These are phyloP conservation scores for Castanopsis chinensis DNA, from an alignment of 306 rosid genomes.

Conservation along the genomic window DNA sequence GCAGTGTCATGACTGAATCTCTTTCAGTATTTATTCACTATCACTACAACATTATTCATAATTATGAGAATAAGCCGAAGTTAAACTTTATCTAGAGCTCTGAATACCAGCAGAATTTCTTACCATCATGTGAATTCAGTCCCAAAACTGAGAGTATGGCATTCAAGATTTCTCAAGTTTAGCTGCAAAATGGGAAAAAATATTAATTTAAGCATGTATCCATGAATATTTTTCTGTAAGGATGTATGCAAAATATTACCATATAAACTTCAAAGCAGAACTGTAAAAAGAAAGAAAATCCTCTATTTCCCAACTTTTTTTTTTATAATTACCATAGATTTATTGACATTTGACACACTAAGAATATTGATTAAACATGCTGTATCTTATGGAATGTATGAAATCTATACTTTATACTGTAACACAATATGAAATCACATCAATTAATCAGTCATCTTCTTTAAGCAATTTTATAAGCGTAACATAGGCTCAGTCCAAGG, in stretches of 20 bases:
- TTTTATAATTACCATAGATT: no score
- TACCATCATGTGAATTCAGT: slow-evolving; percentile 40
- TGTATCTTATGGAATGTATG: background rate
- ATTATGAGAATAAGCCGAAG: background rate
- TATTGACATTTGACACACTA: no score
- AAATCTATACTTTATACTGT: background rate
- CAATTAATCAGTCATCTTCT: background rate
- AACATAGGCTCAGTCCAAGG: background rate
- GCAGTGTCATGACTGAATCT: background rate
- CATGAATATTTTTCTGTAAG: background rate
- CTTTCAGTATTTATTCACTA: background rate
- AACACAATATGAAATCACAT: background rate
- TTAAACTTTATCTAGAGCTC: background rate
- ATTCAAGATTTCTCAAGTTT: slow-evolving; percentile 78
- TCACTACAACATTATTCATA: background rate
- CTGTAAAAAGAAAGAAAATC: background rate
- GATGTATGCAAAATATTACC: slow-evolving; percentile 2
- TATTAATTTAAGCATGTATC: slow-evolving; percentile 6
- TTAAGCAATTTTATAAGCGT: background rate
- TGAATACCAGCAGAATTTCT: slow-evolving; percentile 28
- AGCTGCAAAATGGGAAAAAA: slow-evolving; percentile 51
- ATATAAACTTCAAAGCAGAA: background rate
- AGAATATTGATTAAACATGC: no score
- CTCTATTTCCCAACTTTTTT: background rate
- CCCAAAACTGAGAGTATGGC: slow-evolving; percentile 77